phyloP scores from a whole-genome alignment of 1,139 yeast genomes.

The Keqinozyma sinolaborantium region DNA sequence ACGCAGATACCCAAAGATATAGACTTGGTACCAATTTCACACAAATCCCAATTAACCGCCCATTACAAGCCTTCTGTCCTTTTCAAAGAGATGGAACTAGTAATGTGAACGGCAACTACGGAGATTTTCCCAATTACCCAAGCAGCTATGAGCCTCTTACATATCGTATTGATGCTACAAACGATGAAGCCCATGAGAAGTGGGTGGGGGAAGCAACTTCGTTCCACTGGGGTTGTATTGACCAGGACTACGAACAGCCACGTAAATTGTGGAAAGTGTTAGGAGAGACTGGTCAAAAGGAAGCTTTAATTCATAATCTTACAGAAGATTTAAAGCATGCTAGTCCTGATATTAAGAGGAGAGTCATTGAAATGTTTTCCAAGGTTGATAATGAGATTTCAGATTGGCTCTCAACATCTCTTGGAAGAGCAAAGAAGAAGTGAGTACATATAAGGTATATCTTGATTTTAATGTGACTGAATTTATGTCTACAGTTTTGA shows the following conservation, averaged over 20 bases:
- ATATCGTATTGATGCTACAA: conserved; percentile 36
- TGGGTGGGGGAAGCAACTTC: conserved; percentile 88
- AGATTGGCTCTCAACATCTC: too few relatives aligned
- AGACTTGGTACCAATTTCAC: conserved; percentile 59
- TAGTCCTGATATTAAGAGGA: conserved; percentile 70
- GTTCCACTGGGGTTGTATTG: conserved; percentile 78
- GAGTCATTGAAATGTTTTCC: conserved; percentile 70
- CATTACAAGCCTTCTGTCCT: conserved; percentile 45
- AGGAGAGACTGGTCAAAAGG: conserved; percentile 75
- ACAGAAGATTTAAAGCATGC: conserved; percentile 73
- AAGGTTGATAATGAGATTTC: too few relatives aligned
- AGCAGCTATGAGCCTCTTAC: conserved; percentile 52
- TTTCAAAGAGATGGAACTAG: conserved; percentile 78
- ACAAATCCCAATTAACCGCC: conserved; percentile 68
- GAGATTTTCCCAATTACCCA: conserved; percentile 70
- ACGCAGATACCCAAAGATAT: conserved; percentile 68
- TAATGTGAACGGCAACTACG: conserved; percentile 77
- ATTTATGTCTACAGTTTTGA: too few relatives aligned
- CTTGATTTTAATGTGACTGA: too few relatives aligned
- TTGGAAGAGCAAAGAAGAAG: too few relatives aligned
- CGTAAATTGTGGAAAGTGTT: conserved; percentile 66
- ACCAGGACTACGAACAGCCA: conserved; percentile 72
- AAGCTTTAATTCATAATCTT: conserved; percentile 77
- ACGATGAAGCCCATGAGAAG: conserved; percentile 69
- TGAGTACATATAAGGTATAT: too few relatives aligned